A percentile compares a stretch with the other conserved stretches of the same genome.
These are phyloP conservation scores for Aschersonia sp. DNA, from an alignment of 2,329 filamentous ascomycete species.

Conservation along the genomic window DNA sequence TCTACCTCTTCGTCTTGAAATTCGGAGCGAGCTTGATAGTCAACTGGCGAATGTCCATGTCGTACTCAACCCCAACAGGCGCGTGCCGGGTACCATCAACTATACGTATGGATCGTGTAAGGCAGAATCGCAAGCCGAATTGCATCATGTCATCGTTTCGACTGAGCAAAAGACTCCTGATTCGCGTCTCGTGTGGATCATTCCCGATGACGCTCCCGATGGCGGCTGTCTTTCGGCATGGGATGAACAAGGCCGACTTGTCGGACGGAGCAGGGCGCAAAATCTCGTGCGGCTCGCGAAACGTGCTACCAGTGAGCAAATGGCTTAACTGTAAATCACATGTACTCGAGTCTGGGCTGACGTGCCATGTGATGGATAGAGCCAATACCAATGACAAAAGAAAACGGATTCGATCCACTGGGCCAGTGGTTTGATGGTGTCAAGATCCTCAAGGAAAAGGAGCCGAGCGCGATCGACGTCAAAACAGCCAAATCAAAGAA, in stretches of 20 bases:
- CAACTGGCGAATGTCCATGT: constrained; percentile 18
- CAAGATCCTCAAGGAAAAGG: constrained; percentile 37
- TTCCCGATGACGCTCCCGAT: constrained; percentile 9
- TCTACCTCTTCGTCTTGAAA: constrained; percentile 18
- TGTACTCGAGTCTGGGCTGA: background rate
- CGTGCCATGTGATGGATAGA: background rate
- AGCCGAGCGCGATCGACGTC: constrained; percentile 23
- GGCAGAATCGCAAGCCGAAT: constrained; percentile 5
- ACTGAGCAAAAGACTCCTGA: background rate
- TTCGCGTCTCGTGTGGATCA: constrained; percentile 4
- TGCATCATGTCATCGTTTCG: constrained; percentile 8
- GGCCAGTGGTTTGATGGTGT: constrained; percentile 56
- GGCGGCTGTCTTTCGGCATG: constrained; percentile 27
- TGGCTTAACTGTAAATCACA: background rate
- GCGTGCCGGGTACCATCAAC: constrained; percentile 5
- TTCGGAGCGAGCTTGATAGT: constrained; percentile 15
- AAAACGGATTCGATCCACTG: constrained; percentile 27
- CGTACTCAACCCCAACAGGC: constrained; percentile 2
- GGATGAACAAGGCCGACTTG: constrained; percentile 13
- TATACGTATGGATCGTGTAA: constrained; percentile 9
- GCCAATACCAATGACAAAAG: constrained; percentile 32
- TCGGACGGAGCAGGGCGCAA: constrained; percentile 21
- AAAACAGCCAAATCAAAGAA: constrained; percentile 22
- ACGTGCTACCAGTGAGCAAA: constrained; percentile 2
- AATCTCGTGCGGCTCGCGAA: constrained; percentile 8